Conservation (phyloP, 352 stramenopile genomes). For the Globisporangium spinosum region DNA sequence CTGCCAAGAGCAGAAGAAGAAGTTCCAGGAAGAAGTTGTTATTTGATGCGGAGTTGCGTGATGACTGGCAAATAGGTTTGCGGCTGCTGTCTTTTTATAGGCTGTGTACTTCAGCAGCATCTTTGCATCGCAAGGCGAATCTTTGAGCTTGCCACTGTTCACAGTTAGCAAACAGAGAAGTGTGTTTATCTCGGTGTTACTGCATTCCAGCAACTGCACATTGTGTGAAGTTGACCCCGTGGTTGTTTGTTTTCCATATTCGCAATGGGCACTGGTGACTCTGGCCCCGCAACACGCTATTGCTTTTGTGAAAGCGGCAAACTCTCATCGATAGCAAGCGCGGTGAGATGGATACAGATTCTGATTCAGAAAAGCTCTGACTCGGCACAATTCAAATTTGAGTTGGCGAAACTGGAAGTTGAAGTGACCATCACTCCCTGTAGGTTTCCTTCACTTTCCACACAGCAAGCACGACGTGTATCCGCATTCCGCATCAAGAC, state of each 20-base stretch:
- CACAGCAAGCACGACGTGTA: no score
- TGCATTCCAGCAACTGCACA: background rate
- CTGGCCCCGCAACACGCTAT: no score
- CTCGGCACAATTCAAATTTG: constrained; percentile 18
- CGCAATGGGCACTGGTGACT: no score
- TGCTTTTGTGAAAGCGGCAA: no score
- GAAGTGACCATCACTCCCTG: constrained; percentile 51
- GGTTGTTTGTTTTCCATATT: no score
- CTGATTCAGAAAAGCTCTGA: background rate
- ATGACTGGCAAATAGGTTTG: background rate
- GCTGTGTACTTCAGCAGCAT: background rate
- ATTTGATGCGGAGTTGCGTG: background rate
- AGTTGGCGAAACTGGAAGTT: constrained; percentile 30
- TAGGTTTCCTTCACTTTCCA: background rate
- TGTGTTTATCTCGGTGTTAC: background rate
- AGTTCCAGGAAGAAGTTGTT: background rate
- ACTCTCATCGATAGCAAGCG: no score
- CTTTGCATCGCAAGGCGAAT: background rate
- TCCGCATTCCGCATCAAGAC: constrained; percentile 18
- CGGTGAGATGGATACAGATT: background rate
- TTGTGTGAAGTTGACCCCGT: no score
- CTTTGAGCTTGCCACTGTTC: background rate
- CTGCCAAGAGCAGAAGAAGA: constrained; percentile 7
- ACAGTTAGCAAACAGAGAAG: background rate
- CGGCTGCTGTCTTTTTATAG: background rate